Percentiles rank a stretch among this genome's conserved stretches.
Conservation (phyloP, 352 stramenopile species). For the Phytophthora sp. region DNA sequence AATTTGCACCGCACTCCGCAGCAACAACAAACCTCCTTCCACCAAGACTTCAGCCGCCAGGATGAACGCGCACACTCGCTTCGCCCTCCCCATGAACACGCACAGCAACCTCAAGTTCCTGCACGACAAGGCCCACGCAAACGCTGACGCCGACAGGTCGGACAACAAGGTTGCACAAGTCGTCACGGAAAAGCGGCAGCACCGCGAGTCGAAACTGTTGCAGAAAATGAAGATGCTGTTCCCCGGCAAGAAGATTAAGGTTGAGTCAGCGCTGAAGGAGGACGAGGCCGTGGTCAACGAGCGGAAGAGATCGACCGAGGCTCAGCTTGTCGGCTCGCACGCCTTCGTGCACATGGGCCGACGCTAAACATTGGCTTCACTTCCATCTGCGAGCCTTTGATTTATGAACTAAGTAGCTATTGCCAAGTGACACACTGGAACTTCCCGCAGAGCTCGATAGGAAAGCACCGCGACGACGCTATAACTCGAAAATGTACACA, state of each 20-base stretch:
- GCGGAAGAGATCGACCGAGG: conserved; percentile 25
- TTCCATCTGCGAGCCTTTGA: too few species aligned
- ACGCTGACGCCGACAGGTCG: conserved; percentile 1
- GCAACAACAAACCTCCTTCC: background rate
- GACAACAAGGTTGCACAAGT: conserved; percentile 3
- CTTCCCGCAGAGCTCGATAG: too few species aligned
- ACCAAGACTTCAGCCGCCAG: conserved; percentile 1
- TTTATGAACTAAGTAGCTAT: background rate
- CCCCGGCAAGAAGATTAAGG: conserved; percentile 8
- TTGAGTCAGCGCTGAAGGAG: background rate
- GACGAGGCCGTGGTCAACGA: conserved; percentile 12
- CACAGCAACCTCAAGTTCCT: conserved; percentile 28
- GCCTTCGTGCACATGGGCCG: conserved; percentile 22
- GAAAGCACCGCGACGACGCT: too few species aligned
- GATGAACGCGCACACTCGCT: conserved; percentile 31
- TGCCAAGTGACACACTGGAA: too few species aligned
- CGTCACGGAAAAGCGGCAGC: background rate
- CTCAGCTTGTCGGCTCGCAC: conserved; percentile 22
- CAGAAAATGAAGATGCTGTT: conserved; percentile 33
- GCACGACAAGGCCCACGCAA: conserved; percentile 16
- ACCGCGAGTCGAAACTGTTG: conserved; percentile 21
- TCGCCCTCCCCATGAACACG: conserved; percentile 32
- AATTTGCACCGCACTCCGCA: conserved; percentile 16
- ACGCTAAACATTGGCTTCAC: conserved; percentile 4
- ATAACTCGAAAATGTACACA: background rate